Conservation (phyloP, 1,139 yeast genomes). For the Schwanniomyces etchellsii region DNA sequence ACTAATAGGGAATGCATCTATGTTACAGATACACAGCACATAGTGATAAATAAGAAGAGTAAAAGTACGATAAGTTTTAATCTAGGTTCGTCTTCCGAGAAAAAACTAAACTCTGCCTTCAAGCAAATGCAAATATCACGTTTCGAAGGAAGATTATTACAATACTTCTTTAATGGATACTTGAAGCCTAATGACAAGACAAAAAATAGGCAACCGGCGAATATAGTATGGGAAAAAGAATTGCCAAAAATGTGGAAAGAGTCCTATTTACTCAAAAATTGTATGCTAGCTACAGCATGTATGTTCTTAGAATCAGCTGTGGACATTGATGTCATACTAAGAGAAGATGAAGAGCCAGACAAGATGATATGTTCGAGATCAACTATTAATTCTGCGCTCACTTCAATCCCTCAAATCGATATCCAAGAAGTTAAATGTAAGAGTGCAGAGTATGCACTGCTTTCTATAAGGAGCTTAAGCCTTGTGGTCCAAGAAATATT, state of each 20-base stretch:
- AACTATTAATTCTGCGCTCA: not conserved
- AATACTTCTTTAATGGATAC: conserved; percentile 21
- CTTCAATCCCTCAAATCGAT: not conserved
- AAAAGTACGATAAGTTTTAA: conserved; percentile 3
- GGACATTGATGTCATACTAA: not conserved
- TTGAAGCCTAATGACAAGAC: conserved; percentile 5
- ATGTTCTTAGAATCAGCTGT: not conserved
- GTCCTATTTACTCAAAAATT: not conserved
- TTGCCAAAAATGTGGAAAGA: not conserved
- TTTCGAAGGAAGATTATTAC: conserved; percentile 25
- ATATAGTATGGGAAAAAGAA: not conserved
- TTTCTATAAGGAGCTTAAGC: conserved; percentile 2
- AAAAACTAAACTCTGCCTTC: conserved; percentile 7
- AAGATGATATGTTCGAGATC: not conserved
- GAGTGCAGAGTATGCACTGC: conserved; percentile 5
- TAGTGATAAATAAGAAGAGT: conserved; percentile 1
- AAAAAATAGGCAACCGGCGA: no score
- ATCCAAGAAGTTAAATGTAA: not conserved
- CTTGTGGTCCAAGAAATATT: not conserved
- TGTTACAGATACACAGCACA: conserved; percentile 6
- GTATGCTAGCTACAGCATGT: not conserved
- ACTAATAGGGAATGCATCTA: conserved; percentile 27
- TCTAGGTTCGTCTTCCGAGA: conserved; percentile 1
- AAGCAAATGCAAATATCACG: conserved; percentile 19
- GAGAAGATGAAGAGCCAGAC: not conserved